A percentile compares a stretch with the other conserved stretches of the same genome.
Conservation (phyloP, 352 stramenopile genomes). For the Pythium inflatum region DNA sequence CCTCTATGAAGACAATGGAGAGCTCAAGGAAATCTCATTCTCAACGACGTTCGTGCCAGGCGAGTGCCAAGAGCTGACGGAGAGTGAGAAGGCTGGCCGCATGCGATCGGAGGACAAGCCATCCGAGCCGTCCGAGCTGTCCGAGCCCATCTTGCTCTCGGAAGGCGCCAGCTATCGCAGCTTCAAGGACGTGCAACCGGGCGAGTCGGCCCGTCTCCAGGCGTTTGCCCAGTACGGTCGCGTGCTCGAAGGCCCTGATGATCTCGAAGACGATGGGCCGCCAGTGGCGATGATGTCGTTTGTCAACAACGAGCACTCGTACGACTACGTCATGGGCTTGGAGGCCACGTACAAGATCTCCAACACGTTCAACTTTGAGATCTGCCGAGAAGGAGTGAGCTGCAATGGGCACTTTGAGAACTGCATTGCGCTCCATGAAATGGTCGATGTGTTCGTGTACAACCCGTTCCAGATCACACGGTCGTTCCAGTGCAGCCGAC, state of each 20-base stretch:
- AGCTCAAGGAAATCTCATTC: slow-evolving; percentile 33
- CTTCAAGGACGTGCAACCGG: slow-evolving; percentile 25
- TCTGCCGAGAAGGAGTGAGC: slow-evolving; percentile 31
- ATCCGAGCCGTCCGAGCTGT: no score
- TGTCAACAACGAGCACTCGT: slow-evolving; percentile 44
- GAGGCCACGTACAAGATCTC: slow-evolving; percentile 32
- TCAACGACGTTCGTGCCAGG: slow-evolving; percentile 51
- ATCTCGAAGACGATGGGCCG: neutral
- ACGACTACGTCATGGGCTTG: slow-evolving; percentile 39
- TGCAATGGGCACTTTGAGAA: slow-evolving; percentile 36
- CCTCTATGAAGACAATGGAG: slow-evolving; percentile 11
- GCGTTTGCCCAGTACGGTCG: slow-evolving; percentile 41
- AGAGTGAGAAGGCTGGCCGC: slow-evolving; percentile 32
- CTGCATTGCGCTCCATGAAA: slow-evolving; percentile 40
- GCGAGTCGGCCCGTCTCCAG: slow-evolving; percentile 41
- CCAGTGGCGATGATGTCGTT: slow-evolving; percentile 51
- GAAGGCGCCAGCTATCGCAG: slow-evolving; percentile 29
- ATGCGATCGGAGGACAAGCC: no score
- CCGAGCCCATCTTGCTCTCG: neutral
- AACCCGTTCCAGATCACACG: slow-evolving; percentile 58
- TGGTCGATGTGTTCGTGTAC: slow-evolving; percentile 63
- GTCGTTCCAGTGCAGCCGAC: slow-evolving; percentile 38
- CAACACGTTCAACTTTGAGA: slow-evolving; percentile 51
- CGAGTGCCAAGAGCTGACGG: slow-evolving; percentile 37
- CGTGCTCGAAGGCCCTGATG: slow-evolving; percentile 31